These are phyloP conservation scores for Davidsoniella neocaledoniae DNA, from an alignment of 2,329 filamentous ascomycete species.

Conservation along the genomic window DNA sequence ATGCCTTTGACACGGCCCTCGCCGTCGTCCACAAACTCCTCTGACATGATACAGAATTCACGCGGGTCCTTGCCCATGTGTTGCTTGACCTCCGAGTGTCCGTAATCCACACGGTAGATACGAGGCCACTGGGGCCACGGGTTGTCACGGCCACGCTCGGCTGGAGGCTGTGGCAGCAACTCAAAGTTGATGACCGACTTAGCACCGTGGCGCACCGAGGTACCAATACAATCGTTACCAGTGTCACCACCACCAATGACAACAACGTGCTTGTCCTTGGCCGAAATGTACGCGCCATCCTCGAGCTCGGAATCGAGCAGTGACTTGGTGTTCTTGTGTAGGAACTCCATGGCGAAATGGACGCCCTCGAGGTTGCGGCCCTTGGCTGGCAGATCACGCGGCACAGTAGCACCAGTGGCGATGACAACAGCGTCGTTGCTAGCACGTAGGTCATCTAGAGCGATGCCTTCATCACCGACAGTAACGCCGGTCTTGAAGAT, in stretches of 20 bases:
- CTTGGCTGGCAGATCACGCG: conserved; percentile 80
- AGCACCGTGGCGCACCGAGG: conserved; percentile 84
- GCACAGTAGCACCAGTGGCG: conserved; percentile 82
- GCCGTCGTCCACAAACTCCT: conserved; percentile 86
- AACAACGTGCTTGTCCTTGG: conserved; percentile 88
- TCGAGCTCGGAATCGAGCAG: conserved; percentile 78
- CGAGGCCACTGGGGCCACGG: conserved; percentile 98
- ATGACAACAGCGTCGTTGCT: conserved; percentile 74
- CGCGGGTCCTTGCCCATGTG: conserved; percentile 93
- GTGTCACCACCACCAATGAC: conserved; percentile 97
- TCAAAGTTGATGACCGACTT: conserved; percentile 97
- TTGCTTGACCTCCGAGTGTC: conserved; percentile 86
- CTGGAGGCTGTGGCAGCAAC: conserved; percentile 78
- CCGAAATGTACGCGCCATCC: conserved; percentile 77
- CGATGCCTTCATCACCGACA: conserved; percentile 55
- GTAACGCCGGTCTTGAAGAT: conserved; percentile 62
- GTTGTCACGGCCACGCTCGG: conserved; percentile 82
- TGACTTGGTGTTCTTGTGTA: conserved; percentile 96
- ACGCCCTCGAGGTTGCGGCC: conserved; percentile 77
- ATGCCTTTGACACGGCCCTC: conserved; percentile 82
- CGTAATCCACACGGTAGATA: conserved; percentile 97
- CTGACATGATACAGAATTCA: conserved; percentile 96
- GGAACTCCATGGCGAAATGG: conserved; percentile 93
- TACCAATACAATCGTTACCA: conserved; percentile 95
- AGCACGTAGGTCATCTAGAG: conserved; percentile 54